Evolutionary conservation across 2,329 filamentous ascomycete species (phyloP).

Genomic region (Fusarium oligoseptatum): DNA sequence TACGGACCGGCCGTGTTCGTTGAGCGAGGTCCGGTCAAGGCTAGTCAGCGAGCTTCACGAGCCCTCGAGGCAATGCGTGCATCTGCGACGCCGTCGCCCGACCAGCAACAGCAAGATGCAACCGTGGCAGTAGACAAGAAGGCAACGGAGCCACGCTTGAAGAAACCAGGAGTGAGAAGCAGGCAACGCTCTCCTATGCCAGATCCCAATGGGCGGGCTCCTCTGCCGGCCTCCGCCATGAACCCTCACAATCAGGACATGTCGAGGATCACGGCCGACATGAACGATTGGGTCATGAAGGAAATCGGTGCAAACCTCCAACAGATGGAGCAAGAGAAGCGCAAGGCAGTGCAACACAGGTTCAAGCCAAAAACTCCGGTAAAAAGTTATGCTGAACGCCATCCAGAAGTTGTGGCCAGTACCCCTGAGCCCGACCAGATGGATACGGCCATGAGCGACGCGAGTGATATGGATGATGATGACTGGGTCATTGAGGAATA

Average conservation of each 20-base stretch:
- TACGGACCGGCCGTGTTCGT: conserved; percentile 66
- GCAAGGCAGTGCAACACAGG: conserved; percentile 51
- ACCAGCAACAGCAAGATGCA: conserved; percentile 6
- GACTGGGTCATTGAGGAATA: conserved; percentile 77
- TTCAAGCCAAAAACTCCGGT: conserved; percentile 70
- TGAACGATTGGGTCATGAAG: conserved; percentile 70
- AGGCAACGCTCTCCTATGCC: conserved; percentile 43
- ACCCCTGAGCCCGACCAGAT: conserved; percentile 39
- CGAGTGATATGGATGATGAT: conserved; percentile 59
- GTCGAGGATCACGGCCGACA: conserved; percentile 65
- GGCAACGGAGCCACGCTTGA: conserved; percentile 47
- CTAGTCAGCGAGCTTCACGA: conserved; percentile 40
- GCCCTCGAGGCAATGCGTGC: conserved; percentile 24
- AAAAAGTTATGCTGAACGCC: conserved; percentile 68
- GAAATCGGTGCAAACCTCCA: conserved; percentile 69
- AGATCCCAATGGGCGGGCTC: conserved; percentile 37
- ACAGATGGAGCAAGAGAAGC: conserved; percentile 59
- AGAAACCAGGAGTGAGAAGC: conserved; percentile 51
- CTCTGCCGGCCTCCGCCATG: conserved; percentile 52
- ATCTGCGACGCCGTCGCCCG: conserved; percentile 7
- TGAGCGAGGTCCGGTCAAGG: conserved; percentile 62
- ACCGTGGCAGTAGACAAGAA: conserved; percentile 20
- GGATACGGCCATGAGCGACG: conserved; percentile 56
- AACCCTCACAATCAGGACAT: conserved; percentile 58
- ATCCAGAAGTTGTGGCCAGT: conserved; percentile 56